Evolutionary conservation across 1,284 basidiomycete species (phyloP).

Genomic region (Ustilago cynodontis): DNA sequence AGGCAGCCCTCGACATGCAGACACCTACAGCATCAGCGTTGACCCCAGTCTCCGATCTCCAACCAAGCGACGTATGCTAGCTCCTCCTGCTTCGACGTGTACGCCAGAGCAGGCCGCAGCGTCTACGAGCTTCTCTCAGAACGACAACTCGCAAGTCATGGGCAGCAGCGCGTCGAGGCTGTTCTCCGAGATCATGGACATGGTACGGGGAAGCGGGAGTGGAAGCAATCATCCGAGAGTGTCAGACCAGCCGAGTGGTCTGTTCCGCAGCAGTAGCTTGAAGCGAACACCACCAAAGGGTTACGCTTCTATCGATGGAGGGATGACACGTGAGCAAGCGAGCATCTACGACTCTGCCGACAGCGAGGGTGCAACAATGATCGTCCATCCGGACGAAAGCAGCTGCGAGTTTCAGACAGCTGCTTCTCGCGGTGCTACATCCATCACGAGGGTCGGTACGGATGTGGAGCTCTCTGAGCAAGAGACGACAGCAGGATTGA

Average conservation of each 20-base stretch:
- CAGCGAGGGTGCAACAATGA: slow-evolving; percentile 2
- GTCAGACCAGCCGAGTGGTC: neutral
- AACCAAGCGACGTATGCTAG: slow-evolving; percentile 16
- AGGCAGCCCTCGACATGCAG: slow-evolving; percentile 18
- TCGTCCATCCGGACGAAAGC: slow-evolving; percentile 20
- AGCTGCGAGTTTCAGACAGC: slow-evolving; percentile 15
- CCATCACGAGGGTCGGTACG: neutral
- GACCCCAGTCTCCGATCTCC: slow-evolving; percentile 23
- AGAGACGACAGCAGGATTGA: neutral
- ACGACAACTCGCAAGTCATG: slow-evolving; percentile 10
- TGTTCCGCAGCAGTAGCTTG: neutral
- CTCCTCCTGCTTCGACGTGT: neutral
- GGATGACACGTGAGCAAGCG: neutral
- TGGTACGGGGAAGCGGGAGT: slow-evolving; percentile 18
- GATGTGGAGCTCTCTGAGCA: neutral
- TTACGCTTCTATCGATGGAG: slow-evolving; percentile 22
- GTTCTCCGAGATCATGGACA: slow-evolving; percentile 41
- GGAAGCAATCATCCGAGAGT: neutral
- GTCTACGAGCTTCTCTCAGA: slow-evolving; percentile 20
- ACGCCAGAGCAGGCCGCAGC: neutral
- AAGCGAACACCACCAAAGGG: slow-evolving; percentile 18
- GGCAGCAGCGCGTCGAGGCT: slow-evolving; percentile 23
- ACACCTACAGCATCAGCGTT: neutral
- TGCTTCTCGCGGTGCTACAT: neutral
- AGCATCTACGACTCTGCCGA: slow-evolving; percentile 8